phyloP scores from a whole-genome alignment of 2,329 filamentous ascomycete species.

The Aspergillus spinulosporus region DNA sequence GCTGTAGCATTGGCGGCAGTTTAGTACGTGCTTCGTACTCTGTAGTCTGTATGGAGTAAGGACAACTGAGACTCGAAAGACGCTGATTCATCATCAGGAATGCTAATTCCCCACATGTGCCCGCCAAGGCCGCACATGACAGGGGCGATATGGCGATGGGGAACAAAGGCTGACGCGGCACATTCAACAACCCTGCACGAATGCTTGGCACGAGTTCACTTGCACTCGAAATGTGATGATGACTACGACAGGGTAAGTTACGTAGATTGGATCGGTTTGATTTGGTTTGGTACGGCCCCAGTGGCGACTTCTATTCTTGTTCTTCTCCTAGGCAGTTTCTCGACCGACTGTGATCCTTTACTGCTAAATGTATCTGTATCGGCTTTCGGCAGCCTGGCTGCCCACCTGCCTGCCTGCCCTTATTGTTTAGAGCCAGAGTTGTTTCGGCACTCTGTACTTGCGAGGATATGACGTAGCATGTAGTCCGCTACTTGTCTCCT shows the following conservation, averaged over 20 bases:
- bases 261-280: neutral
- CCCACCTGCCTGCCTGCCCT: neutral
- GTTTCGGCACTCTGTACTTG: neutral
- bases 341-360: neutral
- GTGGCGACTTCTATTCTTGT: neutral
- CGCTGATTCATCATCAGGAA: neutral
- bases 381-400: too few relatives aligned
- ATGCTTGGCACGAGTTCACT: constrained; percentile 17
- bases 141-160: constrained; percentile 21
- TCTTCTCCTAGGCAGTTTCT: too few relatives aligned
- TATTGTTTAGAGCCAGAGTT: too few relatives aligned
- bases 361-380: too few relatives aligned
- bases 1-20: too few relatives aligned
- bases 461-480: neutral
- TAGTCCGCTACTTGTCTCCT: neutral
- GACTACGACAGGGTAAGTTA: too few relatives aligned
- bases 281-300: neutral
- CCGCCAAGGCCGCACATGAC: constrained; percentile 27
- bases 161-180: constrained; percentile 27
- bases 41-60: neutral
- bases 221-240: too few relatives aligned
- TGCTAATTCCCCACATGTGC: constrained; percentile 18
- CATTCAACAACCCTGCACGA: constrained; percentile 18
- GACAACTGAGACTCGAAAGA: neutral
- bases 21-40: too few relatives aligned